A percentile compares a stretch with the other conserved stretches of the same genome.
phyloP scores from a whole-genome alignment of 352 stramenopile species.

The Pythium volutum region DNA sequence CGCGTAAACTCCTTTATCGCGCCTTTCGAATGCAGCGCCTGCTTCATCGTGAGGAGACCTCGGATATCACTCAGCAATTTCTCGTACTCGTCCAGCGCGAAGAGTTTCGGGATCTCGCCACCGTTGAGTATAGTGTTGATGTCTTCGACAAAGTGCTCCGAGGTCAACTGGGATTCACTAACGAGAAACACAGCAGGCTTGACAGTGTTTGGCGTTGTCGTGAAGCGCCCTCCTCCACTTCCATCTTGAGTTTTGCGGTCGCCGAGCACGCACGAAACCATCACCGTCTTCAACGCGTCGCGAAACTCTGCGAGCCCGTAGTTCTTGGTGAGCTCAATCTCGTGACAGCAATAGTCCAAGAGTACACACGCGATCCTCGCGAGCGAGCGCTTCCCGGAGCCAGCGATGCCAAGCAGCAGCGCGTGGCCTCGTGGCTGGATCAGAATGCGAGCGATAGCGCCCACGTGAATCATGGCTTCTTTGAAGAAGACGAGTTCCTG shows the following conservation, averaged over 20 bases:
- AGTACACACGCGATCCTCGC: constrained; percentile 75
- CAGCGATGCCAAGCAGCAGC: constrained; percentile 86
- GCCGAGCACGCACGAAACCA: constrained; percentile 43
- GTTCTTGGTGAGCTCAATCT: constrained; percentile 86
- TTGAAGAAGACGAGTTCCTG: constrained; percentile 74
- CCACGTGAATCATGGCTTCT: constrained; percentile 84
- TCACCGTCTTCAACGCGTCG: constrained; percentile 80
- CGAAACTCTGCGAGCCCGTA: constrained; percentile 84
- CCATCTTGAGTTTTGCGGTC: constrained; percentile 5
- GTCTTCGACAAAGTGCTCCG: constrained; percentile 84
- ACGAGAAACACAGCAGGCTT: constrained; percentile 71
- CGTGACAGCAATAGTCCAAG: constrained; percentile 64
- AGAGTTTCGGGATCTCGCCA: constrained; percentile 85
- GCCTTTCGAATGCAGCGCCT: constrained; percentile 1
- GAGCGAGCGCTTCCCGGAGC: constrained; percentile 81
- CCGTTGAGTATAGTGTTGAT: constrained; percentile 88
- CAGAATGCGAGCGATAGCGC: constrained; percentile 77
- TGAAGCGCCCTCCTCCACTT: not conserved
- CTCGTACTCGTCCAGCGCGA: constrained; percentile 81
- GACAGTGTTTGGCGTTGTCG: not conserved
- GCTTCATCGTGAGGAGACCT: constrained; percentile 26
- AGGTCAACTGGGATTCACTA: constrained; percentile 81
- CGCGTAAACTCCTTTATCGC: constrained; percentile 32
- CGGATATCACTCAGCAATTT: constrained; percentile 67
- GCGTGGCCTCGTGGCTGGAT: constrained; percentile 83